Evolutionary conservation across 345 rosid species (phyloP).

Genomic region (Dovyalis caffra): DNA sequence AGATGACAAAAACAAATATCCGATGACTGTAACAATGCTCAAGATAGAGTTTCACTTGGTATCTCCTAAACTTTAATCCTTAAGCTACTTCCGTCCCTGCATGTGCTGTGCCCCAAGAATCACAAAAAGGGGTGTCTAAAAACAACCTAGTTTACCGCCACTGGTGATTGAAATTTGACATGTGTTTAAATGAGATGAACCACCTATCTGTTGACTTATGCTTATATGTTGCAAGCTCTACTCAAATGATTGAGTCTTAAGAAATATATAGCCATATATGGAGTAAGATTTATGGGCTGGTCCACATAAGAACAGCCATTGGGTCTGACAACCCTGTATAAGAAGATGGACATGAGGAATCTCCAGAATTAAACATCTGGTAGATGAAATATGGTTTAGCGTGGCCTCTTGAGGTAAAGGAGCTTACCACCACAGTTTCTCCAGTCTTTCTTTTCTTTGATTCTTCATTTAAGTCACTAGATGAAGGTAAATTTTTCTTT

Average conservation of each 20-base stretch:
- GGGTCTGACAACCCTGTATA: neutral
- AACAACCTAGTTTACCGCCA: too few species aligned
- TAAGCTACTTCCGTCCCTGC: too few species aligned
- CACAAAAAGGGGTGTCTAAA: too few species aligned
- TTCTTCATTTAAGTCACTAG: slow-evolving; percentile 40
- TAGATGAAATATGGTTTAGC: neutral
- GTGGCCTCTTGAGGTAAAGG: slow-evolving; percentile 17
- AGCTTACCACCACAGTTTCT: slow-evolving; percentile 70
- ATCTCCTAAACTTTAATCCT: too few species aligned
- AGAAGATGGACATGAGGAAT: neutral
- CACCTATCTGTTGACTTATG: neutral
- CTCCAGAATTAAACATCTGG: neutral
- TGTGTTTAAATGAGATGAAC: neutral
- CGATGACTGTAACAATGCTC: too few species aligned
- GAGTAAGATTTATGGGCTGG: neutral
- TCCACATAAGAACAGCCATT: neutral
- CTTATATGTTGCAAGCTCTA: neutral
- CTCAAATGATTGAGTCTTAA: neutral
- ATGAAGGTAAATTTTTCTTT: slow-evolving; percentile 41
- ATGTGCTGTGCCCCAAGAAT: too few species aligned
- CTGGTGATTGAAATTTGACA: too few species aligned
- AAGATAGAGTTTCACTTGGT: too few species aligned
- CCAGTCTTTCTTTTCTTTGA: slow-evolving; percentile 58
- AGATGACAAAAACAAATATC: too few species aligned
- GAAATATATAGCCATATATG: neutral